Conservation (phyloP, 176 grass and related monocot genomes). For the Musa itinerans region DNA sequence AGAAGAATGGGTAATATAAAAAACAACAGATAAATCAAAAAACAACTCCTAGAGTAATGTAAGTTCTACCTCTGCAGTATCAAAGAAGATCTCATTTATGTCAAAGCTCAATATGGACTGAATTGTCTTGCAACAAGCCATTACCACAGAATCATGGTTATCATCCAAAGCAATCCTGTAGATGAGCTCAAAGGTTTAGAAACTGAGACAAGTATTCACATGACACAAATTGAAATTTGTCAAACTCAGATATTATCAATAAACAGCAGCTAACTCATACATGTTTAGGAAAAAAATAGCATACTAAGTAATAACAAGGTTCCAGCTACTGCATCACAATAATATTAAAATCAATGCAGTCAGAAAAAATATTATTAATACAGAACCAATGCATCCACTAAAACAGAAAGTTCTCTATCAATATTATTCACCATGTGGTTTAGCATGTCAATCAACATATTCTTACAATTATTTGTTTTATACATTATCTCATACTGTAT, state of each 20-base stretch:
- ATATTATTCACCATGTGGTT: neutral
- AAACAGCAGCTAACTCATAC: neutral
- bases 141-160: conserved; percentile 94
- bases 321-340: neutral
- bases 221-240: neutral
- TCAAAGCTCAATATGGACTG: conserved; percentile 56
- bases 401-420: neutral
- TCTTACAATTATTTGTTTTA: too few species aligned
- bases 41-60: neutral
- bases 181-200: conserved; percentile 22
- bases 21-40: neutral
- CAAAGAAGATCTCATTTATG: conserved; percentile 65
- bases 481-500: too few species aligned
- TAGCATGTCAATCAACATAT: neutral
- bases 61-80: conserved; percentile 50
- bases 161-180: conserved; percentile 90
- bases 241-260: too few species aligned
- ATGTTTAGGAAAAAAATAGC: neutral
- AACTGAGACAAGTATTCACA: neutral
- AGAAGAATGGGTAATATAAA: neutral
- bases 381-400: neutral
- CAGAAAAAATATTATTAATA: neutral
- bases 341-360: neutral
- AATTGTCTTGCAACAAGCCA: conserved; percentile 71
- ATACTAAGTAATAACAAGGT: neutral